These are phyloP conservation scores for Hypsizygus ulmarius DNA, from an alignment of 1,284 basidiomycete species.

Conservation along the genomic window DNA sequence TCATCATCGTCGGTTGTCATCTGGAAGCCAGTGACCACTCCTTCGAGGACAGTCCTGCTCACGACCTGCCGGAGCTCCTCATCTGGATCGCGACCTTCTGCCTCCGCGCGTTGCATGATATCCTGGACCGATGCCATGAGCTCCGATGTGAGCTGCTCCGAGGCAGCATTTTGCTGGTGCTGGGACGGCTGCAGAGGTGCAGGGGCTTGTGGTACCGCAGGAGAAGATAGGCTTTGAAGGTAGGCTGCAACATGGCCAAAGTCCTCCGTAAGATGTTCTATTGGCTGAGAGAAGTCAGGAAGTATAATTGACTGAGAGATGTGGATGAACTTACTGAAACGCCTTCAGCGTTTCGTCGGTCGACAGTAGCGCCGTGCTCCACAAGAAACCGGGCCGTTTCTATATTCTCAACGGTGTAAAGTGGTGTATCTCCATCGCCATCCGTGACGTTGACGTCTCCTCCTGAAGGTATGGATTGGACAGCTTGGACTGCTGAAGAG, in stretches of 20 bases:
- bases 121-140: constrained; percentile 65
- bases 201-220: constrained; percentile 22
- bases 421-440: constrained; percentile 85
- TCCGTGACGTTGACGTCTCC: constrained; percentile 88
- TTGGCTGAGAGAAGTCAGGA: constrained; percentile 51
- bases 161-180: constrained; percentile 65
- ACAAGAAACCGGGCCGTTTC: constrained; percentile 79
- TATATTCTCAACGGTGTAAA: constrained; percentile 86
- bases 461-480: constrained; percentile 54
- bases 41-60: constrained; percentile 56
- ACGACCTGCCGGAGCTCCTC: constrained; percentile 60
- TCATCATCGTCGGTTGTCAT: constrained; percentile 30
- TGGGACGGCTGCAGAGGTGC: constrained; percentile 47
- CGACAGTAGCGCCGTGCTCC: constrained; percentile 73
- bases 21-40: constrained; percentile 56
- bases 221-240: constrained; percentile 48
- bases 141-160: constrained; percentile 66
- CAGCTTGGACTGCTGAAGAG: constrained; percentile 11
- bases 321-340: constrained; percentile 57
- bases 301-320: background rate
- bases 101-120: constrained; percentile 65
- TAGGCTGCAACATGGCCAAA: constrained; percentile 76
- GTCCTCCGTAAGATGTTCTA: constrained; percentile 73
- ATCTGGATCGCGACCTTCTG: constrained; percentile 60
- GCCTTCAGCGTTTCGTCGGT: constrained; percentile 67